Base-by-base conservation (phyloP, 805 yeast genomes). In the Hanseniaspora opuntiae region DNA sequence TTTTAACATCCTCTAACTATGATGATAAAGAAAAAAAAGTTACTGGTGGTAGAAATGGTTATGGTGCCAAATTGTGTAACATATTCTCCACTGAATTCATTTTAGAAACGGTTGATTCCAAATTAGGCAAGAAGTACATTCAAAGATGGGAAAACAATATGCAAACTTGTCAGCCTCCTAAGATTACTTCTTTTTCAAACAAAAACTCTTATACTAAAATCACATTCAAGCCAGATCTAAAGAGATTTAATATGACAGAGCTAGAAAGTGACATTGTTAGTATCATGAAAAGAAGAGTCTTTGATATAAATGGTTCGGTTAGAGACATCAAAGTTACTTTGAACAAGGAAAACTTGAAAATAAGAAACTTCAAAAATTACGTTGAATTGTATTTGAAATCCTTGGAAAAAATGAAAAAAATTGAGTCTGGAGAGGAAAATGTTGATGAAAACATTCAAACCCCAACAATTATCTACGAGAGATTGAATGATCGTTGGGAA, bases 1-100 rank as follows among this genome's bases (percentile, higher is more conserved):
- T 93, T 56, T 76, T 93, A 58, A 93, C 98, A 0, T 89, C 97
- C 1, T 86, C 96, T 28, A 93, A 93, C 69, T 93, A 93, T 66
- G 96, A 93, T 66, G 98, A 93, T 66, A 79, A 90, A 58, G 86
- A 93, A 63, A 86, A 86, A 68, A 93, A 93, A 67, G 97, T 93
- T 35, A 86, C 95, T 2, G 98, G 98, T 72, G 98, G 98, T 68
- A 81, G 98, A 73, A 93, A 93, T 65, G 98, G 98, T 58, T 93
- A 81, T 65, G 98, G 98, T 68, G 98, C 98, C 47, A 93, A 93
- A 65, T 72, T 93, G 54, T 93, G 98, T 78, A 93, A 93, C 67
- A 93, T 93, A 57, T 93, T 90, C 67, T 87, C 96, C 25, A 84
- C 88, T 4, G 82, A 84, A 62, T 93, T 93, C 64, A 76, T 73